phyloP scores from a whole-genome alignment of 208 protist genomes.

The Tritrichomonas musculus region DNA sequence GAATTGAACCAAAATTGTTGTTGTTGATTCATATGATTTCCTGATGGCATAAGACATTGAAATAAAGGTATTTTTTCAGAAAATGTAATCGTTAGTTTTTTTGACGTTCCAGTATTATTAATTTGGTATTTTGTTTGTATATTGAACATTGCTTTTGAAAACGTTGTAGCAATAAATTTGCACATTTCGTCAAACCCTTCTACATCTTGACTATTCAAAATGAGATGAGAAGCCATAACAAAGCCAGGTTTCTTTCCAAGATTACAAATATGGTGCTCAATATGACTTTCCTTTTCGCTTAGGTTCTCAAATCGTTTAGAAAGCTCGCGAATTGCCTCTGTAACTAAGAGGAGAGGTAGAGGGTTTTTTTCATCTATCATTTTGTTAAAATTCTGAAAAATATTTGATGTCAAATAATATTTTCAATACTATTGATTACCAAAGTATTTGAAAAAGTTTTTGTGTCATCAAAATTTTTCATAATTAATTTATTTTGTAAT shows the following conservation, averaged over 20 bases:
- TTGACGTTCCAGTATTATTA: too few species aligned
- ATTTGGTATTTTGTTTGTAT: neutral
- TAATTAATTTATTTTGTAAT: too few species aligned
- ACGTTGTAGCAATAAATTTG: neutral
- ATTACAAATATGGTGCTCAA: neutral
- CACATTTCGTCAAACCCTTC: neutral
- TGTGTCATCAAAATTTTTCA: too few species aligned
- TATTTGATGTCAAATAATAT: too few species aligned
- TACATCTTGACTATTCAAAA: neutral
- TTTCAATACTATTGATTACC: too few species aligned
- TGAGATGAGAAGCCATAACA: neutral
- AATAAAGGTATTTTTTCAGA: too few species aligned
- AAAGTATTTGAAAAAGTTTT: too few species aligned
- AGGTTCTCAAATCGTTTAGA: neutral
- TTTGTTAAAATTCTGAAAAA: too few species aligned
- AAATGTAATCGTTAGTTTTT: neutral
- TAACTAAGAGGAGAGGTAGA: neutral
- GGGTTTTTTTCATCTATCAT: neutral
- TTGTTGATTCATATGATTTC: neutral
- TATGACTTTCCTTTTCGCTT: neutral
- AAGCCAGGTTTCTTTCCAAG: slow-evolving; percentile 11
- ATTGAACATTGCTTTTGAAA: neutral
- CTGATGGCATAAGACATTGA: neutral
- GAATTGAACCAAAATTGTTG: neutral
- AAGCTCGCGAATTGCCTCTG: slow-evolving; percentile 12